Evolutionary conservation across 805 yeast genomes (phyloP), one percentile per base, ranked within the genome.

Genomic region (Candida sakaeoensis): DNA sequence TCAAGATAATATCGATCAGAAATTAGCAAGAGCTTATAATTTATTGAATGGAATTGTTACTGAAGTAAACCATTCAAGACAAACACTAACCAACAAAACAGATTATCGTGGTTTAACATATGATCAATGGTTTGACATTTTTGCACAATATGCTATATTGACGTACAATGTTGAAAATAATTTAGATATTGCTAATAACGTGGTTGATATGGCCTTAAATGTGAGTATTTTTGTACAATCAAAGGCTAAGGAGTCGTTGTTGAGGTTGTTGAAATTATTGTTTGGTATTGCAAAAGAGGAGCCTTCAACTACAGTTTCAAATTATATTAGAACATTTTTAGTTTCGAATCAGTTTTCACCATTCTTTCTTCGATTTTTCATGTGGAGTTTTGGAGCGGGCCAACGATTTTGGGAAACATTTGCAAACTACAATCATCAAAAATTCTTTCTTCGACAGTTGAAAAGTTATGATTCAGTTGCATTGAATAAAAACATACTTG

Each of bases 401-500:
- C 65, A 68, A 21, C 64, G 63, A 5, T 75, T 85, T 1, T 63
- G 77, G 51, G 82, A 78, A 10, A 69, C 75, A 13, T 78, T 83
- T 53, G 81, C 86, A 36, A 81, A 84, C 35, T 80, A 87, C 25
- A 85, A 87, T 45, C 91, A 87, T 54, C 98, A 91, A 52, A 93
- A 93, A 58, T 91, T 80, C 55, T 81, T 91, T 46, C 64, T 93
- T 44, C 78, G 99, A 49, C 97, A 90, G 51, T 69, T 91, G 47
- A 93, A 91, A 55, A 95, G 96, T 0, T 80, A 77, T 56, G 99
- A 93, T 57, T 77, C 93, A 2, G 53, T 83, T 12, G 72, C 79
- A 22, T 61, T 69, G 8, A 51, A 54, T 2, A 74, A 72, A 31
- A 70, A 71, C 9, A 77, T 88, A 14, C 64, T 77, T 2, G 97